A percentile compares a stretch with the other conserved stretches of the same genome.
These are phyloP conservation scores for Mallotus nudiflorus DNA, from an alignment of 345 rosid genomes.

Conservation along the genomic window DNA sequence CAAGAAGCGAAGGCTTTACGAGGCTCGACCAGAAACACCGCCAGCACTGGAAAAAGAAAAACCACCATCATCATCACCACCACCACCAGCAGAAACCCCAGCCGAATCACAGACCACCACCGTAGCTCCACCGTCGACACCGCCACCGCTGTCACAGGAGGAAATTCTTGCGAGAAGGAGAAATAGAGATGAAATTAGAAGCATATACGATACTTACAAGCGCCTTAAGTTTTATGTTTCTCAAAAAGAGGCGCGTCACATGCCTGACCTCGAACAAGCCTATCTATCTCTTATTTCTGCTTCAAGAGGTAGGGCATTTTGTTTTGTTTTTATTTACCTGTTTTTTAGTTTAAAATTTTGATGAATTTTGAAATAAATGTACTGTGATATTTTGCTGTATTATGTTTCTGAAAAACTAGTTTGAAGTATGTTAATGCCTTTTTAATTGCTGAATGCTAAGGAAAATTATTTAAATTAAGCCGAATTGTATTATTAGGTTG, in stretches of 20 bases:
- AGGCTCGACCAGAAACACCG: constrained; percentile 37
- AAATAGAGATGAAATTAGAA: constrained; percentile 81
- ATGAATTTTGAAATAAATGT: neutral
- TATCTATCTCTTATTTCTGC: constrained; percentile 74
- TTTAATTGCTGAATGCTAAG: too few relatives aligned
- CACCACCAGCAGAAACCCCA: constrained; percentile 20
- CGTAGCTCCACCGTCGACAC: constrained; percentile 47
- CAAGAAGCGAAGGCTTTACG: constrained; percentile 82
- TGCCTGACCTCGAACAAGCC: constrained; percentile 65
- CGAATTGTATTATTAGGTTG: neutral
- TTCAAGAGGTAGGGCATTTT: constrained; percentile 53
- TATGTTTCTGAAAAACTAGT: neutral
- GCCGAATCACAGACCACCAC: constrained; percentile 24
- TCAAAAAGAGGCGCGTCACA: constrained; percentile 54
- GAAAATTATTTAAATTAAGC: neutral
- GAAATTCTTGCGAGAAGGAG: constrained; percentile 59
- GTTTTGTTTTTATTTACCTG: neutral
- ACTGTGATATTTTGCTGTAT: neutral
- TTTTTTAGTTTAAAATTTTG: neutral
- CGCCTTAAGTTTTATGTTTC: constrained; percentile 64
- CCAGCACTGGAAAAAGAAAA: constrained; percentile 21
- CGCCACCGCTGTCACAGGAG: constrained; percentile 59
- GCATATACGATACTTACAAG: constrained; percentile 74
- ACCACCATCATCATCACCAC: constrained; percentile 48
- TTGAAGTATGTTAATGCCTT: neutral